Evolutionary conservation across 1,284 basidiomycete genomes (phyloP), one percentile per base, ranked within the genome.

Genomic region (Cystobasidiaceae sp.): DNA sequence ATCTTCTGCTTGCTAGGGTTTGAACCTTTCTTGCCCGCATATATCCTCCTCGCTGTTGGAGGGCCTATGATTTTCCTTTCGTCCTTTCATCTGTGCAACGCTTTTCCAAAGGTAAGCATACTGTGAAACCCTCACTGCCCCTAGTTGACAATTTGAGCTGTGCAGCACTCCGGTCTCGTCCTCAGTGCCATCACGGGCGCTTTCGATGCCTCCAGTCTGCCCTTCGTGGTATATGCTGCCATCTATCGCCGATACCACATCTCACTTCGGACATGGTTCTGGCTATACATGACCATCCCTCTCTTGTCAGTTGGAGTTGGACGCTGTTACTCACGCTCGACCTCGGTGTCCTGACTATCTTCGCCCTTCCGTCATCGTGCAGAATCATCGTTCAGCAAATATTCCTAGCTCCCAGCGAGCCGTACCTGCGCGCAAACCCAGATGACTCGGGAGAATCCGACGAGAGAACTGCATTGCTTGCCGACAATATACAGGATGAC

Each of bases 171-270:
- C 0, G 78, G 78, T 0, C 71, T 79, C 30, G 74, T 79, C 44
- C 73, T 79, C 37, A 75, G 75, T 28, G 73, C 76, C 25, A 70
- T 79, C 32, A 78, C 77, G 1, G 78, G 78, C 21, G 76, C 77
- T 0, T 79, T 79, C 61, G 78, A 79, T 60, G 76, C 77, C 5
- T 76, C 74, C 11, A 76, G 74, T 21, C 61, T 78, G 6, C 76
- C 78, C 0, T 76, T 75, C 37, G 72, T 77, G 21, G 50, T 77
- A 23, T 77, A 74, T 68, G 71, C 74, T 15, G 67, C 74, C n/a
- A 68, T 68, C 1, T 75, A 75, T 60, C 68, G 70, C n/a, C 56
- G 61, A 2, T 32, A 69, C n/a, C 51, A 58, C 3, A 54, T 74
- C 30, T 43, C 68, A 11, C 72, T 76, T 4, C 66, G 72, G 8